Evolutionary conservation across 1,284 basidiomycete genomes (phyloP), one percentile per base, ranked within the genome.

Genomic region (Marasmius fiardii): DNA sequence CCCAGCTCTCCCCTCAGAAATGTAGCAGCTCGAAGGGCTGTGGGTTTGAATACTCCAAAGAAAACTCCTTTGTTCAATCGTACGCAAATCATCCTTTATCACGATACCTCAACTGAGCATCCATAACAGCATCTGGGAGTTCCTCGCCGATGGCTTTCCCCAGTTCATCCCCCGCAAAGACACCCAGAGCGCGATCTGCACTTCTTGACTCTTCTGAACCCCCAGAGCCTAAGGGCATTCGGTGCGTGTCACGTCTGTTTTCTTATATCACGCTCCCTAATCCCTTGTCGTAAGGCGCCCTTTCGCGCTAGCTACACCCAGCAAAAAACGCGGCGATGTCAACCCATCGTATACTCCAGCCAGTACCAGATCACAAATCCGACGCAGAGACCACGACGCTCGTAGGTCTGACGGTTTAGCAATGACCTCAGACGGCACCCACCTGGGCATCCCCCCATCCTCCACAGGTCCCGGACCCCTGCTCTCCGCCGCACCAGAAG

Each of bases 311-410:
- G 23, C 55, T 34, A 50, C 88, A n/a, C 79, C 81, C n/a, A 83
- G 77, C 66, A 86, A 86, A 59, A 78, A 85, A 33, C 81, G 92
- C 51, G 92, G 92, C 1, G 92, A 95, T 65, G 93, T 95, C 39
- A 90, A 93, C 67, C 90, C 90, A 43, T 81, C 82, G 8, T 65
- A 86, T 44, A 87, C 87, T 0, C 88, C 90, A 0, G 78, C 75
- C 23, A 71, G 73, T 47, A 75, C 74, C 49, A 72, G 74, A 47
- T 60, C 68, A 34, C 68, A 64, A 53, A 50, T 62, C 35, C 59
- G 66, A 39, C 14, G 51, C 20, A 47, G 23, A 20, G 43, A 39
- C 20, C 44, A 48, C 24, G 56, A 51, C 21, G 43, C 48, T 14
- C 33, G 37, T 2, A 31, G 43, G 21, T 50, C 54, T 7, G 75